Conservation (phyloP, 2,329 filamentous ascomycete genomes). For the Setomelanomma holmii region DNA sequence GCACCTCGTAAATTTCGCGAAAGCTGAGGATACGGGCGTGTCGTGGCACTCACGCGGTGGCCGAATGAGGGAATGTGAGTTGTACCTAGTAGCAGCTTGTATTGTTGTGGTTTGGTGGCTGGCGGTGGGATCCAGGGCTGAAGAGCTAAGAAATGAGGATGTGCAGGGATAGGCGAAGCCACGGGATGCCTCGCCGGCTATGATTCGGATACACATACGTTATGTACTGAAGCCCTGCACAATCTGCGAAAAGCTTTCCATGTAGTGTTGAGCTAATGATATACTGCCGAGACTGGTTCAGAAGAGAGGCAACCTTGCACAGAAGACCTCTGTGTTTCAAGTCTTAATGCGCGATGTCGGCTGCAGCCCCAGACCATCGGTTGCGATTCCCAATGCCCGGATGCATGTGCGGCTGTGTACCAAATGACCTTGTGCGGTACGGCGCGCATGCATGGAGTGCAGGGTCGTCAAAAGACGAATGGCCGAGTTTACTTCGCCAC, state of each 20-base stretch:
- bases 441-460: background rate
- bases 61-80: slow-evolving; percentile 21
- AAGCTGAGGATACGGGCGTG: slow-evolving; percentile 22
- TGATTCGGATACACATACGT: background rate
- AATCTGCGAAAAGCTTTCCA: background rate
- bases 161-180: slow-evolving; percentile 20
- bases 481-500: background rate
- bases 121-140: slow-evolving; percentile 11
- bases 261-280: background rate
- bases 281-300: background rate
- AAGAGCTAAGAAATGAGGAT: slow-evolving; percentile 7
- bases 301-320: no score
- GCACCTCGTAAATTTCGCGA: slow-evolving; percentile 21
- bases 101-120: slow-evolving; percentile 18
- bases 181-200: slow-evolving; percentile 5
- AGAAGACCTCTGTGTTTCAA: no score
- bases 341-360: background rate
- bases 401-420: background rate
- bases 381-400: background rate
- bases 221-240: background rate
- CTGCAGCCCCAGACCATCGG: background rate
- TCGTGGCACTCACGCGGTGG: slow-evolving; percentile 26
- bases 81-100: slow-evolving; percentile 22
- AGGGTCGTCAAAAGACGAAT: background rate
- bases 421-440: background rate